These are phyloP conservation scores for Silene latifolia DNA, from an alignment of 148 eudicot genomes.

Conservation along the genomic window DNA sequence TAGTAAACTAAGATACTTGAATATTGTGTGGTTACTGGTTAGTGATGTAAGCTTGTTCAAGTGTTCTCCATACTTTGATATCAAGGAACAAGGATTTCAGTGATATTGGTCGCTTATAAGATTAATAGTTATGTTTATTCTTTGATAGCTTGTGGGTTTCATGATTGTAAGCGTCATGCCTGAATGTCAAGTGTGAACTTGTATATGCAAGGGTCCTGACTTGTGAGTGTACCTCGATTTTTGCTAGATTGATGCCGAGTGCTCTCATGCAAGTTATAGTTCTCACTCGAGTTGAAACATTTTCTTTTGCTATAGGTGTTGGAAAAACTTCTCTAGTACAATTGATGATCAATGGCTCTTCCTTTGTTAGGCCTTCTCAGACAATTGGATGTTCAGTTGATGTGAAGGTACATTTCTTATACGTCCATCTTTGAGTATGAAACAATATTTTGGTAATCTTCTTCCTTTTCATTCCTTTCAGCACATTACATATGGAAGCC, in stretches of 20 bases:
- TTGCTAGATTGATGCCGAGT: not conserved
- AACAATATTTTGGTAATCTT: conserved; percentile 4
- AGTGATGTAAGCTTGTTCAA: not conserved
- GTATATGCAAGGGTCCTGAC: not conserved
- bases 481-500: conserved; percentile 76
- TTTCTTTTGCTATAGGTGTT: conserved; percentile 49
- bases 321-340: conserved; percentile 95
- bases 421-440: conserved; percentile 10
- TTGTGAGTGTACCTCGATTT: not conserved
- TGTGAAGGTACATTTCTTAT: conserved; percentile 52
- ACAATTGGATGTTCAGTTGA: conserved; percentile 85
- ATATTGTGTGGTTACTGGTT: not conserved
- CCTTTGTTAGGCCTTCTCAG: conserved; percentile 64
- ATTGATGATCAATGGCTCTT: conserved; percentile 80
- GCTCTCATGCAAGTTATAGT: not conserved
- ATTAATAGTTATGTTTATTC: not conserved
- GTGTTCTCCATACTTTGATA: not conserved
- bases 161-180: no score
- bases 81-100: not conserved
- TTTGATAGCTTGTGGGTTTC: not conserved
- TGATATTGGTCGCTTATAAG: not conserved
- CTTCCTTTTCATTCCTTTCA: conserved; percentile 26
- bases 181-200: not conserved
- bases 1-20: not conserved
- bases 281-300: not conserved